Evolutionary conservation across 208 protist genomes (phyloP).

Genomic region (Leptomonas pyrrhocoris): DNA sequence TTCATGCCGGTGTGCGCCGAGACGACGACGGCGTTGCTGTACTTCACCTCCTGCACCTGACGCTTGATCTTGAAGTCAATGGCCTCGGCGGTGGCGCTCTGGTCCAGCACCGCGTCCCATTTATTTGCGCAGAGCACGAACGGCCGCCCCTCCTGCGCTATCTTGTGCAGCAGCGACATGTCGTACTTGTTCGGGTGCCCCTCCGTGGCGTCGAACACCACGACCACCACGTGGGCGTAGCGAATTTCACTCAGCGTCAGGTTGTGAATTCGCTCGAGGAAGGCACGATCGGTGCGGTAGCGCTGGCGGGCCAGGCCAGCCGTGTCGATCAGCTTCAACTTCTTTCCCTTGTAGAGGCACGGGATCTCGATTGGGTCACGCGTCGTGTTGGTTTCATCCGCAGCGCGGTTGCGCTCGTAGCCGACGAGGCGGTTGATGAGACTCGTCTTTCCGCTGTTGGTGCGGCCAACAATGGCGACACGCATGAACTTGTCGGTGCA

Average conservation of each 20-base stretch:
- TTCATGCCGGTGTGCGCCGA: constrained; percentile 89
- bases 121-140: constrained; percentile 93
- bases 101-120: constrained; percentile 92
- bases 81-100: constrained; percentile 85
- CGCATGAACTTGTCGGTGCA: constrained; percentile 83
- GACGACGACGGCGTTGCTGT: constrained; percentile 88
- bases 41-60: constrained; percentile 90
- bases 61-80: constrained; percentile 94
- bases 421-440: constrained; percentile 93
- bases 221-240: constrained; percentile 86
- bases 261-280: constrained; percentile 80
- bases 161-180: constrained; percentile 87
- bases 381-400: constrained; percentile 88
- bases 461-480: constrained; percentile 91
- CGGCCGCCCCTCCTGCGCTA: constrained; percentile 83
- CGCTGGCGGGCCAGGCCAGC: constrained; percentile 78
- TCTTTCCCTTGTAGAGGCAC: constrained; percentile 89
- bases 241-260: constrained; percentile 82
- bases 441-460: constrained; percentile 94
- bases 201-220: constrained; percentile 93
- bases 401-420: constrained; percentile 85
- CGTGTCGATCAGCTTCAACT: constrained; percentile 91
- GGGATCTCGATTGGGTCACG: constrained; percentile 90
- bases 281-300: constrained; percentile 81
- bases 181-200: constrained; percentile 93